A percentile compares a stretch with the other conserved stretches of the same genome.
Conservation (phyloP, 768 basidiomycete species). For the Lepiota venenata region DNA sequence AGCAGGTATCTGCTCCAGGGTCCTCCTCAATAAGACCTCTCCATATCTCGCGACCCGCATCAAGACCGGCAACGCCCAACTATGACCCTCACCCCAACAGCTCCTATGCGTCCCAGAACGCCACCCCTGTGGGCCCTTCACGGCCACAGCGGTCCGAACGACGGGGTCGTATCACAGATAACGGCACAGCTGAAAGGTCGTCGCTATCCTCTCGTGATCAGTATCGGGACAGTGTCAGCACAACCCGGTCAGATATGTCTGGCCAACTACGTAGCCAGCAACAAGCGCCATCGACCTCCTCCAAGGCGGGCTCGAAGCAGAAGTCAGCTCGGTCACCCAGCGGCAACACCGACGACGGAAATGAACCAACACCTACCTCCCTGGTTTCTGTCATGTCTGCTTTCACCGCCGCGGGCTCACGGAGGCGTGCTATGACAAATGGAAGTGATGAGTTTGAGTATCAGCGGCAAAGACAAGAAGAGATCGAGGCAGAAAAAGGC, state of each 20-base stretch:
- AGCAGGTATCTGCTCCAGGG: conserved; percentile 31
- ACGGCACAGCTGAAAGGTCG: conserved; percentile 46
- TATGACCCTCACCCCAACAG: conserved; percentile 35
- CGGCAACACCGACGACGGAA: conserved; percentile 31
- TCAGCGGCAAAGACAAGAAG: conserved; percentile 54
- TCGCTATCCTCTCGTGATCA: conserved; percentile 42
- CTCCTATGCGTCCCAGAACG: conserved; percentile 28
- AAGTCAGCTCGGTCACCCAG: conserved; percentile 25
- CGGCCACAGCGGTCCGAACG: conserved; percentile 69
- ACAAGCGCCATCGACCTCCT: conserved; percentile 11
- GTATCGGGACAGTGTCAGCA: conserved; percentile 50
- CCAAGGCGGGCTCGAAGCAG: conserved; percentile 15
- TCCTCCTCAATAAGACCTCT: conserved; percentile 47
- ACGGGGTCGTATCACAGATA: conserved; percentile 52
- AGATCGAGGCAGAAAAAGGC: conserved; percentile 59
- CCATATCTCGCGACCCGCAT: conserved; percentile 55
- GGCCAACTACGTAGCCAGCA: conserved; percentile 13
- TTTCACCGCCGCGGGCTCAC: conserved; percentile 63
- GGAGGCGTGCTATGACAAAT: conserved; percentile 50
- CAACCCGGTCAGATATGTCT: conserved; percentile 43
- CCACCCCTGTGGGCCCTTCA: conserved; percentile 48
- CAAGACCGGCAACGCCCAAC: conserved; percentile 51
- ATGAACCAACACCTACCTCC: conserved; percentile 40
- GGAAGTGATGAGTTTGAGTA: conserved; percentile 53
- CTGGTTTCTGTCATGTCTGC: conserved; percentile 61